Conservation (phyloP, 305 asterid genomes). For the Rubia peregrina region DNA sequence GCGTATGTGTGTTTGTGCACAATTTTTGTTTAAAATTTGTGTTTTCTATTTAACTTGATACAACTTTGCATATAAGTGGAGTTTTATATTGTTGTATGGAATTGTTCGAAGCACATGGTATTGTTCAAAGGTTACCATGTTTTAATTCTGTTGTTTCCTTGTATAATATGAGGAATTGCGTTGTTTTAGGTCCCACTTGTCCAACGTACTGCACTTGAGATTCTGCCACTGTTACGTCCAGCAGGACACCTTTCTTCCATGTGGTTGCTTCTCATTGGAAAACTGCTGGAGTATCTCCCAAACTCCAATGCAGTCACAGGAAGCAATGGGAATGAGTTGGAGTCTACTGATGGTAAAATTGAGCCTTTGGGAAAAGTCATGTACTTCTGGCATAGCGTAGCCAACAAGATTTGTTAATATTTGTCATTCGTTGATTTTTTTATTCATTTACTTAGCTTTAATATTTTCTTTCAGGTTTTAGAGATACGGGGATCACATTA, state of each 20-base stretch:
- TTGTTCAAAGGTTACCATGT: background rate
- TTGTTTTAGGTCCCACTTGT: slow-evolving; percentile 71
- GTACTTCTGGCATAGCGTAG: background rate
- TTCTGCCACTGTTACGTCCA: slow-evolving; percentile 67
- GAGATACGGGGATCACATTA: slow-evolving; percentile 29
- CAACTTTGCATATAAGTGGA: background rate
- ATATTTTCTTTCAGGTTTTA: slow-evolving; percentile 14
- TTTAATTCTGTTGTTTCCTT: background rate
- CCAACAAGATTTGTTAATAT: background rate
- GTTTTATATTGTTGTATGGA: slow-evolving; percentile 1
- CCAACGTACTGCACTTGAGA: slow-evolving; percentile 79
- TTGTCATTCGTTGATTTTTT: background rate
- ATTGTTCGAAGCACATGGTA: background rate
- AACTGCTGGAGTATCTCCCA: slow-evolving; percentile 74
- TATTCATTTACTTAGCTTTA: background rate
- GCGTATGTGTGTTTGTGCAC: background rate
- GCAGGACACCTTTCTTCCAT: slow-evolving; percentile 67
- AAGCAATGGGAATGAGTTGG: slow-evolving; percentile 36
- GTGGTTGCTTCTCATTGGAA: slow-evolving; percentile 71
- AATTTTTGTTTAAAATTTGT: background rate
- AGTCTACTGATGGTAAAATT: slow-evolving; percentile 22
- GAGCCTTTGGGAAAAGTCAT: background rate
- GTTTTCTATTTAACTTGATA: background rate
- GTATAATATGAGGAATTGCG: slow-evolving; percentile 6
- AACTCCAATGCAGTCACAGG: slow-evolving; percentile 50